These are phyloP conservation scores for Fusarium sterilihyphosum DNA, from an alignment of 2,329 filamentous ascomycete genomes.

Conservation along the genomic window DNA sequence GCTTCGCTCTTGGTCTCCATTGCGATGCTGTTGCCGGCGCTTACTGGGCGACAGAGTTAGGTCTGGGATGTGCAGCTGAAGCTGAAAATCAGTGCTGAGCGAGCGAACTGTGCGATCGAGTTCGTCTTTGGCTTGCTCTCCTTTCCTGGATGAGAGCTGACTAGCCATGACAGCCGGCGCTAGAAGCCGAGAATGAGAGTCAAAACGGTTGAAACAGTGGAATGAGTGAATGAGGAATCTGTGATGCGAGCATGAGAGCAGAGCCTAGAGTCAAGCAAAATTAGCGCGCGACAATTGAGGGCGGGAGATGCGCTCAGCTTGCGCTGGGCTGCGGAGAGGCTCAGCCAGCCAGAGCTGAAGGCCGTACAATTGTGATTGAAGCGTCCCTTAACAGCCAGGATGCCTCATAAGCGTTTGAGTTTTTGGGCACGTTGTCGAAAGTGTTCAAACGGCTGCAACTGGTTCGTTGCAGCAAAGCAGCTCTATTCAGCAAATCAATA, in stretches of 20 bases:
- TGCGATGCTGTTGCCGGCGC: slow-evolving; percentile 27
- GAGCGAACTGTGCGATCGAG: slow-evolving; percentile 40
- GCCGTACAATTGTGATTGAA: neutral
- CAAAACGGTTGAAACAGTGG: neutral
- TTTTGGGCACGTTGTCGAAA: neutral
- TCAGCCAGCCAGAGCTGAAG: neutral
- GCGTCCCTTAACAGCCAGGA: neutral
- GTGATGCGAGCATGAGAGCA: neutral
- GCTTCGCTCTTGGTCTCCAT: slow-evolving; percentile 36
- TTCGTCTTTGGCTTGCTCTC: slow-evolving; percentile 24
- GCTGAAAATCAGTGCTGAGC: slow-evolving; percentile 41
- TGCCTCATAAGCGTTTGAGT: neutral
- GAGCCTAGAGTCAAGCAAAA: neutral
- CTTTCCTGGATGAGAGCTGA: neutral
- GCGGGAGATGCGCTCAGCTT: neutral
- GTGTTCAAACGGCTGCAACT: neutral
- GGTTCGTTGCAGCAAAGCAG: neutral
- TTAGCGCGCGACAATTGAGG: neutral
- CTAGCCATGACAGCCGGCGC: slow-evolving; percentile 28
- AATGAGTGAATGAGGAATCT: neutral
- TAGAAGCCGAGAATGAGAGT: neutral
- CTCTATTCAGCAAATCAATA: neutral
- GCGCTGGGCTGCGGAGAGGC: neutral
- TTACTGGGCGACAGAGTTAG: slow-evolving; percentile 41
- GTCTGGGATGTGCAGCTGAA: slow-evolving; percentile 40